Base-by-base conservation (phyloP, 2,329 filamentous ascomycete species). In the Akanthomyces dipterigenus region DNA sequence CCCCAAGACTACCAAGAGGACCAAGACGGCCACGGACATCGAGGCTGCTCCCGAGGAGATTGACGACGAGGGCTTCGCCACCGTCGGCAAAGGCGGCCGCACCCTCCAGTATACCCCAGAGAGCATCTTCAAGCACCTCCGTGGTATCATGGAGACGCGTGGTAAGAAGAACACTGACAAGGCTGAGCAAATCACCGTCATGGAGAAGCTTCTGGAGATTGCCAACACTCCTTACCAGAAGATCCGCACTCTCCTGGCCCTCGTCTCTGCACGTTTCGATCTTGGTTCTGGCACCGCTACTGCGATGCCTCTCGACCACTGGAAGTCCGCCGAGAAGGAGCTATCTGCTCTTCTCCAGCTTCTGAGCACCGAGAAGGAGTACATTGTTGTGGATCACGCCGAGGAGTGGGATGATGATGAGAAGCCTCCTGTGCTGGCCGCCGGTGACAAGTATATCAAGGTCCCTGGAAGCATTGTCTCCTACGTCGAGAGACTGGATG, bases 331-430 rank as follows among this genome's bases (percentile, higher is more conserved):
- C 43, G 90, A 96, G 77, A 86, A 88, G 74, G 95, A 99, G 73
- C 87, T 98, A 64, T 84, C 84, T 16, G 82, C 82, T 53, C 84
- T 99, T 34, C 82, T 99, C 45, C 80, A 86, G 64, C 86, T 92
- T 20, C 86, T 99, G 45, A 91, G 96, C 74, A 77, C 83, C 63
- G 91, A 91, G 78, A 82, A 82, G 64, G 87, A 95, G 65, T 89
- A 93, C 72, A 82, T 98, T 56, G 91, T 99, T 53, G 82, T 95
- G 26, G 95, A 99, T 78, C 88, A 85, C 67, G 95, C 91, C 24
- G 95, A 99, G 73, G 95, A 99, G 77, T 98, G 95, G 95, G 95
- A 99, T 68, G 95, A 99, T 70, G 96, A 99, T 68, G 96, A 99
- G 70, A 98, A 97, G 81, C 84, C 87, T 45, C 95, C 95, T 16